Conservation (phyloP, 345 rosid genomes). For the Lenwebbia sp. region DNA sequence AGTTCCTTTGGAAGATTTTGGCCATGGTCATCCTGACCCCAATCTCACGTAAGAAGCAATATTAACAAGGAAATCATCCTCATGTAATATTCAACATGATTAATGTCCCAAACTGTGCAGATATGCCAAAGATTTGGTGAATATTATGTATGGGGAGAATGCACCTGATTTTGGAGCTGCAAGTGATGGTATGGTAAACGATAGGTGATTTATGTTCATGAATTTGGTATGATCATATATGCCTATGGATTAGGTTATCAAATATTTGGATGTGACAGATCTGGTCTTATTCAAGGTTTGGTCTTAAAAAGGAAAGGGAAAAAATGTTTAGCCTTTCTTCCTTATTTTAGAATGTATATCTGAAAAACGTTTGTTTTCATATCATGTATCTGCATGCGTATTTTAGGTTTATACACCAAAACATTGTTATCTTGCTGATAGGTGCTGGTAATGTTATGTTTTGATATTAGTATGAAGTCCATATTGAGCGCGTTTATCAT, state of each 20-base stretch:
- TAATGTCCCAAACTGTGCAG: constrained; percentile 25
- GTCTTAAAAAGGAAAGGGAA: neutral
- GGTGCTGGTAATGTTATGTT: neutral
- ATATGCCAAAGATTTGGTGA: constrained; percentile 87
- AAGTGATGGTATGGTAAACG: constrained; percentile 66
- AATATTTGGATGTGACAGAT: neutral
- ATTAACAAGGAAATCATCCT: neutral
- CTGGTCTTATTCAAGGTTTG: neutral
- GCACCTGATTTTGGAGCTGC: constrained; percentile 97
- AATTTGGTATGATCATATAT: neutral
- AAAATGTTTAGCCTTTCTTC: neutral
- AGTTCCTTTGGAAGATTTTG: constrained; percentile 89
- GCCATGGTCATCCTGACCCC: constrained; percentile 97
- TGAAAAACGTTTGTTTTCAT: neutral
- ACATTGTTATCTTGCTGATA: neutral
- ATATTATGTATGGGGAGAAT: constrained; percentile 60
- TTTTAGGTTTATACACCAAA: neutral
- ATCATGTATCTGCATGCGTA: neutral
- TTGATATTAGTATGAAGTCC: neutral
- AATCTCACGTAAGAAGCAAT: constrained; percentile 66
- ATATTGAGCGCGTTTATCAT: neutral
- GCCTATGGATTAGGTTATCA: neutral
- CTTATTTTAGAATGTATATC: neutral
- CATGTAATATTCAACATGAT: neutral
- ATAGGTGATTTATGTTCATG: neutral